Conservation (phyloP, 768 basidiomycete species). For the Goffeauzyma gilvescens region DNA sequence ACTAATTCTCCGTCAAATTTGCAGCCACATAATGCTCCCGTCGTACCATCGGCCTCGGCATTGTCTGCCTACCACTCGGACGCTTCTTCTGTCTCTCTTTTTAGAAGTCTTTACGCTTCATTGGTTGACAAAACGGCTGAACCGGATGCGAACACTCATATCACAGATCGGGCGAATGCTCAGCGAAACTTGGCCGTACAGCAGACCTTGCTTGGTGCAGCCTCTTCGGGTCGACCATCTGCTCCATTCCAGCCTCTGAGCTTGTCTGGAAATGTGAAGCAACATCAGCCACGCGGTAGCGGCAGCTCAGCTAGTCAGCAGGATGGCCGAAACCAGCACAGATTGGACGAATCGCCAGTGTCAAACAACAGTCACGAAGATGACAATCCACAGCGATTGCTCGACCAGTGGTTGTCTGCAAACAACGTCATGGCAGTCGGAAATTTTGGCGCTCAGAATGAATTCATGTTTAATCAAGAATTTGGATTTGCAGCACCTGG, state of each 20-base stretch:
- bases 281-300: constrained; percentile 1
- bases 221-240: too few relatives aligned
- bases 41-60: too few relatives aligned
- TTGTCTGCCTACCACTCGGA: not conserved
- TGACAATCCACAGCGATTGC: constrained; percentile 25
- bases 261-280: constrained; percentile 4
- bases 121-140: not conserved
- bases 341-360: constrained; percentile 5
- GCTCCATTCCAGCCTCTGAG: constrained; percentile 9
- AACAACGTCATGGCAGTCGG: constrained; percentile 26
- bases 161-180: too few relatives aligned
- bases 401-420: constrained; percentile 26
- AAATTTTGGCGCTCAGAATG: constrained; percentile 11
- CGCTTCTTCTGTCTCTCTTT: not conserved
- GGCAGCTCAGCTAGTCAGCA: constrained; percentile 7
- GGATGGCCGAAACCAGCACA: constrained; percentile 8
- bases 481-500: constrained; percentile 6
- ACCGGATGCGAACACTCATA: too few relatives aligned
- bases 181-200: too few relatives aligned
- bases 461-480: not conserved
- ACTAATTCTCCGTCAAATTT: constrained; percentile 10
- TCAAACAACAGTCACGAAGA: constrained; percentile 18
- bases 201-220: too few relatives aligned
- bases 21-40: too few relatives aligned
- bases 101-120: not conserved